Conservation (phyloP, 306 rosid genomes). For the Castanea mollissima region DNA sequence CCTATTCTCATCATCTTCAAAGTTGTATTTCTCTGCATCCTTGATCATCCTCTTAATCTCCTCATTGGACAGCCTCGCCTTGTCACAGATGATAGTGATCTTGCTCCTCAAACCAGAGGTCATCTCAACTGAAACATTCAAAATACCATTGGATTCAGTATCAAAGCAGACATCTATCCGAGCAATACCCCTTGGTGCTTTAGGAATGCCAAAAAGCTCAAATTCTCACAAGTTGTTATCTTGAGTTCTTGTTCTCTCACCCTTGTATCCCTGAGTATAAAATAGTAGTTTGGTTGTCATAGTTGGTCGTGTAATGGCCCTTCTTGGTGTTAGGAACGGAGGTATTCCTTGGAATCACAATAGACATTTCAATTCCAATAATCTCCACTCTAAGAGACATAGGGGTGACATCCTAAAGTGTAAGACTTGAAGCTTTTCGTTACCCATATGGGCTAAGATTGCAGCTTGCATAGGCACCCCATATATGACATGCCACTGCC, state of each 20-base stretch:
- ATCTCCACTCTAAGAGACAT: constrained; percentile 7
- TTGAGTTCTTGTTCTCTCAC: constrained; percentile 51
- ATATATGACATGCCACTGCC: constrained; percentile 10
- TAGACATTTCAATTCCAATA: constrained; percentile 11
- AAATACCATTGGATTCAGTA: constrained; percentile 62
- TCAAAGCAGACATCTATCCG: constrained; percentile 58
- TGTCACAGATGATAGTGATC: constrained; percentile 56
- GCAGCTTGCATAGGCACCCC: constrained; percentile 8
- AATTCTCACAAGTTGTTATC: constrained; percentile 59
- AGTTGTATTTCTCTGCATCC: constrained; percentile 65
- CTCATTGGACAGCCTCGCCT: constrained; percentile 47
- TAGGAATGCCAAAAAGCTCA: constrained; percentile 49
- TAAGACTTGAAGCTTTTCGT: constrained; percentile 7
- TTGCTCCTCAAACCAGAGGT: constrained; percentile 52
- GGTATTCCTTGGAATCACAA: constrained; percentile 24
- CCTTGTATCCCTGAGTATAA: constrained; percentile 52
- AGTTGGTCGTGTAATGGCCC: neutral
- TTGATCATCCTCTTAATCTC: constrained; percentile 60
- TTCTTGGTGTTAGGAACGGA: constrained; percentile 16
- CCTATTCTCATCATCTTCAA: constrained; percentile 61
- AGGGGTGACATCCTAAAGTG: constrained; percentile 13
- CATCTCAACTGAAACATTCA: constrained; percentile 55
- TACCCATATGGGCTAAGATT: neutral
- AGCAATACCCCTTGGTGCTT: constrained; percentile 59
- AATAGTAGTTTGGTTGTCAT: constrained; percentile 27